These are phyloP conservation scores for Scytalidium sp. DNA, from an alignment of 2,329 filamentous ascomycete species.

Conservation along the genomic window DNA sequence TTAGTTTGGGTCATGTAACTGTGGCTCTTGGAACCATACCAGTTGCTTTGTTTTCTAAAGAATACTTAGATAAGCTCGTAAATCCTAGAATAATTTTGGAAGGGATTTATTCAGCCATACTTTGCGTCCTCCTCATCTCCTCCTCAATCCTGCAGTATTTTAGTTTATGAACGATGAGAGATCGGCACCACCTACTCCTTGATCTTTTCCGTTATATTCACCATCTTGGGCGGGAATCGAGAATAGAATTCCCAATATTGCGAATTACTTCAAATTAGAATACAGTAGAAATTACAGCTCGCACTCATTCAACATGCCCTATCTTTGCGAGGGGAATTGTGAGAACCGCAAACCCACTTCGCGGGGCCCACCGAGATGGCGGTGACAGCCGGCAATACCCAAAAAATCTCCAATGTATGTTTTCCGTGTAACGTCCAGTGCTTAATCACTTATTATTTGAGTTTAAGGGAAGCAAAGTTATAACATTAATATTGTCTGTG, in stretches of 20 bases:
- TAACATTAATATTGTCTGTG: not conserved
- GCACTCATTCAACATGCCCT: no score
- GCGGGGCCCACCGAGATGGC: not conserved
- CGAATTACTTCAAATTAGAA: no score
- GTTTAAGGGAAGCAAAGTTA: no score
- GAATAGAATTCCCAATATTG: no score
- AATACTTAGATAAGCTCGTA: conserved; percentile 25
- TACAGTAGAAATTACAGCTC: no score
- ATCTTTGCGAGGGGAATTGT: no score
- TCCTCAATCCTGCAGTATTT: conserved; percentile 79
- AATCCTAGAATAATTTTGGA: conserved; percentile 9
- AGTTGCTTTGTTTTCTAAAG: conserved; percentile 94
- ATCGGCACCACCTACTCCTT: conserved; percentile 71
- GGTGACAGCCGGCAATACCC: not conserved
- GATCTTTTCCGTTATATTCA: conserved; percentile 99
- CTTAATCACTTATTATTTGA: no score
- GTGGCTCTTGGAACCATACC: conserved; percentile 54
- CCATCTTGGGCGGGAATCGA: no score
- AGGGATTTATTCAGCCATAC: conserved; percentile 50
- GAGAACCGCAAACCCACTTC: not conserved
- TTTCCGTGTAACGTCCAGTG: no score
- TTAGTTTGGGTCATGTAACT: conserved; percentile 29
- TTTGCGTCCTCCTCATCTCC: conserved; percentile 99
- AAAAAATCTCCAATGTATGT: no score
- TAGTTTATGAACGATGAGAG: conserved; percentile 18